Conservation (phyloP, 2,329 filamentous ascomycete species). For the Cadophora gregata region DNA sequence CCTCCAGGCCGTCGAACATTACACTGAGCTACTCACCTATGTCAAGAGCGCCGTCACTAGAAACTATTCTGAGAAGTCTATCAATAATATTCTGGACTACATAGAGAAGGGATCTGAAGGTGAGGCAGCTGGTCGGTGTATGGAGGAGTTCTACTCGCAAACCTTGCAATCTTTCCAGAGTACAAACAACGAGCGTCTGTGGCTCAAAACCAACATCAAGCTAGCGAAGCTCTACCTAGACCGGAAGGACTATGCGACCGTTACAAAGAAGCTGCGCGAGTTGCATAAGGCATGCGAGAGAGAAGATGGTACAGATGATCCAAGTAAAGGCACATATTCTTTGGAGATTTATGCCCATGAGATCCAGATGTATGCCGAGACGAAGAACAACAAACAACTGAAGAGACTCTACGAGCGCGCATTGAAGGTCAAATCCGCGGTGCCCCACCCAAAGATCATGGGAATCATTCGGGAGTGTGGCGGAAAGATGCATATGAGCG, state of each 20-base stretch:
- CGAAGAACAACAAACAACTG: conserved; percentile 94
- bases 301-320: conserved; percentile 86
- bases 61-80: conserved; percentile 98
- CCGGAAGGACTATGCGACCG: conserved; percentile 81
- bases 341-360: conserved; percentile 96
- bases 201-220: conserved; percentile 99
- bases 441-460: conserved; percentile 98
- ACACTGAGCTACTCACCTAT: conserved; percentile 93
- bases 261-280: conserved; percentile 84
- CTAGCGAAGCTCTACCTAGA: conserved; percentile 90
- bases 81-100: conserved; percentile 98
- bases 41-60: conserved; percentile 96
- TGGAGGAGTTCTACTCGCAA: conserved; percentile 94
- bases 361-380: conserved; percentile 98
- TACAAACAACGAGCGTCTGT: conserved; percentile 95
- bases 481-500: conserved; percentile 99
- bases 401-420: conserved; percentile 93
- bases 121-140: conserved; percentile 75
- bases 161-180: conserved; percentile 95
- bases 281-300: conserved; percentile 88
- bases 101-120: conserved; percentile 89
- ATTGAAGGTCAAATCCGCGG: conserved; percentile 91
- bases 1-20: conserved; percentile 83
- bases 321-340: conserved; percentile 94
- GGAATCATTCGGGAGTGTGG: conserved; percentile 98